phyloP scores from a whole-genome alignment of 2,329 filamentous ascomycete species.

The Diplocarpon rosae region DNA sequence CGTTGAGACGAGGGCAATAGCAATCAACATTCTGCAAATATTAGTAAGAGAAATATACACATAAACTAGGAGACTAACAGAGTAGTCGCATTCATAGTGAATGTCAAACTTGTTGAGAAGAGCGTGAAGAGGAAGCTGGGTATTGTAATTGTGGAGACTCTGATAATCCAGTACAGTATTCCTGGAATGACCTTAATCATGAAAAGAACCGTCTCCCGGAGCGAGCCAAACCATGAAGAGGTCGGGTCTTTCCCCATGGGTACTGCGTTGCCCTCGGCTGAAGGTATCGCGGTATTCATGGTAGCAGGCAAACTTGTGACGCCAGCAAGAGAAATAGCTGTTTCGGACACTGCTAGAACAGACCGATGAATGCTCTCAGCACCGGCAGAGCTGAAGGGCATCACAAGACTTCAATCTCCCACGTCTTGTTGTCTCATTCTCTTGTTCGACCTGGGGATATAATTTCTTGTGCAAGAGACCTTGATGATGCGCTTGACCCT shows the following conservation, averaged over 20 bases:
- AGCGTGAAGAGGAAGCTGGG: conserved; percentile 83
- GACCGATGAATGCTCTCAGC: conserved; percentile 6
- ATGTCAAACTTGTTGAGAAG: conserved; percentile 85
- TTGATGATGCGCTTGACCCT: too few relatives aligned
- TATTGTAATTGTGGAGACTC: conserved; percentile 76
- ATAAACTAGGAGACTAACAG: conserved; percentile 44
- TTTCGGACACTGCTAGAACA: conserved; percentile 11
- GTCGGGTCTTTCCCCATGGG: conserved; percentile 25
- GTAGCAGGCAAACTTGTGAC: conserved; percentile 14
- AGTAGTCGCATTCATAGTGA: conserved; percentile 98
- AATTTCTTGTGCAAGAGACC: too few relatives aligned
- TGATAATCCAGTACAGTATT: conserved; percentile 67
- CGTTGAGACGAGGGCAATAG: conserved; percentile 67
- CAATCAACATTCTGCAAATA: conserved; percentile 55
- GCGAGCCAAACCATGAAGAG: conserved; percentile 44
- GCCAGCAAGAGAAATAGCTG: conserved; percentile 14
- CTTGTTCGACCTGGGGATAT: too few relatives aligned
- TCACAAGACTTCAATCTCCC: conserved; percentile 9
- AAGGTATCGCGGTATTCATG: conserved; percentile 17
- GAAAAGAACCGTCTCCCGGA: conserved; percentile 44
- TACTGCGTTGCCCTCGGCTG: conserved; percentile 13
- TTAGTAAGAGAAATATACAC: conserved; percentile 10
- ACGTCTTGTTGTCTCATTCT: conserved; percentile 9
- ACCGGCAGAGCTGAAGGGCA: conserved; percentile 10
- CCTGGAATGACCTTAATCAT: conserved; percentile 45